phyloP scores from a whole-genome alignment of 2,329 filamentous ascomycete species.

The Fusarium sp. region DNA sequence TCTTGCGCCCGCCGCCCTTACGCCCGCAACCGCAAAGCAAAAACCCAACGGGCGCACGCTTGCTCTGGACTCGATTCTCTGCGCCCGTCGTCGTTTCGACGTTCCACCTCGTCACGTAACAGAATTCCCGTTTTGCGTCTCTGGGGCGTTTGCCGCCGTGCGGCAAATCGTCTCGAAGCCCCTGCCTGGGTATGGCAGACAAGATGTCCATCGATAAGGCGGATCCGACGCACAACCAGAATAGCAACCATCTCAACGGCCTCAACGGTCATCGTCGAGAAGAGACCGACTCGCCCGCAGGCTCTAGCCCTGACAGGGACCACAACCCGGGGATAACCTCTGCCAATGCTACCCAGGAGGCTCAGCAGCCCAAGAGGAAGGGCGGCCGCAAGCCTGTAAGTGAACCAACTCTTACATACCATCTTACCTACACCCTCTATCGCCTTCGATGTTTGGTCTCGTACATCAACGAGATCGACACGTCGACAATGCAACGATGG shows the following conservation, averaged over 20 bases:
- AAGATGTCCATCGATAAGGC: slow-evolving; percentile 75
- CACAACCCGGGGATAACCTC: slow-evolving; percentile 49
- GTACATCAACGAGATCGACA: neutral
- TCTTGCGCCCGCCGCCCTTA: slow-evolving; percentile 51
- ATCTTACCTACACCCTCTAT: slow-evolving; percentile 5
- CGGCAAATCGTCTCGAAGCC: slow-evolving; percentile 50
- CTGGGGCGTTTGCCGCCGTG: slow-evolving; percentile 53
- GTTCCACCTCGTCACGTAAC: slow-evolving; percentile 50
- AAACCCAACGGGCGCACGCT: slow-evolving; percentile 51
- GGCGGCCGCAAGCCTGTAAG: slow-evolving; percentile 95
- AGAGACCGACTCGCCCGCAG: slow-evolving; percentile 71
- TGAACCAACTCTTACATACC: slow-evolving; percentile 51
- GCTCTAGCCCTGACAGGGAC: slow-evolving; percentile 71
- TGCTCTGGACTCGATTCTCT: slow-evolving; percentile 43
- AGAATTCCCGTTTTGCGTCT: slow-evolving; percentile 50
- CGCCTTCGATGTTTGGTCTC: neutral
- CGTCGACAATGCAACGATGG: neutral
- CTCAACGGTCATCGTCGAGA: slow-evolving; percentile 59
- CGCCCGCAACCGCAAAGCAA: slow-evolving; percentile 54
- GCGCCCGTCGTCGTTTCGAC: slow-evolving; percentile 47
- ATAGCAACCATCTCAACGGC: slow-evolving; percentile 49
- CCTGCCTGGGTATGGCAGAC: slow-evolving; percentile 67
- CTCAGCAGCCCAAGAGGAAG: slow-evolving; percentile 88
- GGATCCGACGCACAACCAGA: slow-evolving; percentile 44
- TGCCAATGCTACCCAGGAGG: slow-evolving; percentile 59